Evolutionary conservation across 202 grass and related monocot species (phyloP).

Genomic region (Alloteropsis angusta): DNA sequence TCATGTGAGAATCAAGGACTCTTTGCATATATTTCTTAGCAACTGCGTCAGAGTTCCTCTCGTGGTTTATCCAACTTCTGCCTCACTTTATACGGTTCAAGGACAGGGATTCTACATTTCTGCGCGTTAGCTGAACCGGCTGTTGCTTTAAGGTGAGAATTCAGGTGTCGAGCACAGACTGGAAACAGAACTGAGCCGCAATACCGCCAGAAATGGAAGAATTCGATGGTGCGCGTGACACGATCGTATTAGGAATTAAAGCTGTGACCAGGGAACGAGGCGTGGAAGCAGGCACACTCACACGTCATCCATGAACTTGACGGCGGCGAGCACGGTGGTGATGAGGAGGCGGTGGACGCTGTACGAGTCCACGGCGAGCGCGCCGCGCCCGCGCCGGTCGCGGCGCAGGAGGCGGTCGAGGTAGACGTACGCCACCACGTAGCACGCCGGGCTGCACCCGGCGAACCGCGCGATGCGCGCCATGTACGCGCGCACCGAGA

Average conservation of each 20-base stretch:
- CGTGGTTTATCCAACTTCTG: not conserved
- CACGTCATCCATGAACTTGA: constrained; percentile 78
- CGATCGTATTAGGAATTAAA: not conserved
- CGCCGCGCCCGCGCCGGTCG: constrained; percentile 5
- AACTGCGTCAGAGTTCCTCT: not conserved
- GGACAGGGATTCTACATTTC: not conserved
- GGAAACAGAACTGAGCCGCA: not conserved
- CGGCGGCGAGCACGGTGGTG: constrained; percentile 56
- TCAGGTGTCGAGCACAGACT: not conserved
- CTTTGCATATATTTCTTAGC: not conserved
- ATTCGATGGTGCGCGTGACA: not conserved
- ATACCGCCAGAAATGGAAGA: not conserved
- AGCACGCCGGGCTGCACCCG: constrained; percentile 58
- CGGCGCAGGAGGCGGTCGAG: constrained; percentile 43
- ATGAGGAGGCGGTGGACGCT: constrained; percentile 76
- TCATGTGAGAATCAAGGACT: not conserved
- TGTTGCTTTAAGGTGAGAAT: not conserved
- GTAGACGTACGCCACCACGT: constrained; percentile 65
- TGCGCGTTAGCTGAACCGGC: not conserved
- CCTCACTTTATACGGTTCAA: not conserved
- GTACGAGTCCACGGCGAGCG: constrained; percentile 44
- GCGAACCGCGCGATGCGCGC: constrained; percentile 65
- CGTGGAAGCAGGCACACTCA: constrained; percentile 24
- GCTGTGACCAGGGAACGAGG: not conserved
- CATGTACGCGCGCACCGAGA: constrained; percentile 59